Evolutionary conservation across 2,329 filamentous ascomycete species (phyloP), one percentile per base, ranked within the genome.

Genomic region (Madurella fahalii): DNA sequence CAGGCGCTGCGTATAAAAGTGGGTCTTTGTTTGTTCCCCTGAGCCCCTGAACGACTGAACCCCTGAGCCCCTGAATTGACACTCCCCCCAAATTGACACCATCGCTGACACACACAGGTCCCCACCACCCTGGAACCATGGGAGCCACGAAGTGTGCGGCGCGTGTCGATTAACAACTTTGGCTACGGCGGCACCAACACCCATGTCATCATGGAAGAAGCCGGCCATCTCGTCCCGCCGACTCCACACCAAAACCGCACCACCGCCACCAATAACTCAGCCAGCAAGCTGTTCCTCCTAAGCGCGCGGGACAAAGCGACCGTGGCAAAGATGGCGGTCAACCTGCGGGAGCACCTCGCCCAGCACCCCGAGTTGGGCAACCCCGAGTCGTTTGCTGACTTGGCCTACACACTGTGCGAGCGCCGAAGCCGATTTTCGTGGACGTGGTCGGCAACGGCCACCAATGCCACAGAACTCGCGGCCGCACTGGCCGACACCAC

Each of bases 1-100:
- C 61, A 64, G 9, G 65, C 13, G 66, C 72, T 61, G 66, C 65
- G 41, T 54, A 61, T 52, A 58, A 65, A 34, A 65, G 70, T 59
- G 15, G 18, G 53, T 49, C 7, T 34, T 4, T n/a, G n/a, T 34
- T 54, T 52, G 5, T 55, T 47, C 9, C 18, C 11, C 43, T 31
- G 25, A 30, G 7, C 12, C 31, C 31, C 20, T 37, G 37, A n/a
- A 25, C 20, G 30, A 16, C n/a, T n/a, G n/a, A n/a, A n/a, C n/a
- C n/a, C n/a, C n/a, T n/a, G n/a, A n/a, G n/a, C n/a, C n/a, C n/a
- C n/a, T n/a, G n/a, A n/a, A n/a, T n/a, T n/a, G n/a, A n/a, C n/a
- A n/a, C n/a, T n/a, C n/a, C n/a, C n/a, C n/a, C n/a, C n/a, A n/a
- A n/a, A n/a, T n/a, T n/a, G n/a, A n/a, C n/a, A n/a, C n/a, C n/a